Percentiles rank a stretch among this genome's conserved stretches.
These are phyloP conservation scores for Kluyveromyces wickerhamii DNA, from an alignment of 805 yeast genomes.

Conservation along the genomic window DNA sequence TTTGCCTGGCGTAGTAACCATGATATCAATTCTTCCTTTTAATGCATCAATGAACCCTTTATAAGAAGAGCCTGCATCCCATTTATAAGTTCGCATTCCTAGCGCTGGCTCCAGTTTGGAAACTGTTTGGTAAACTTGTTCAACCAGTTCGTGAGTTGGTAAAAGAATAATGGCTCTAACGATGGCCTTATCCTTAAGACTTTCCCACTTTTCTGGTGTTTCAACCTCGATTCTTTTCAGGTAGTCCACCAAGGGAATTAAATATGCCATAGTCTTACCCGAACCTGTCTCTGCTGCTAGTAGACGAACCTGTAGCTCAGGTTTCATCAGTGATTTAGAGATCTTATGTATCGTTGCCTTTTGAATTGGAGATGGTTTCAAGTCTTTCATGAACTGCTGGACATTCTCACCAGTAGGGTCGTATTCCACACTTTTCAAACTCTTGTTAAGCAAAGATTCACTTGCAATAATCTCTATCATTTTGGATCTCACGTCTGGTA, in stretches of 20 bases:
- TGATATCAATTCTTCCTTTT: slow-evolving; percentile 57
- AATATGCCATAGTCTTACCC: slow-evolving; percentile 90
- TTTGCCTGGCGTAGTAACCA: slow-evolving; percentile 83
- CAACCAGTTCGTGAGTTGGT: slow-evolving; percentile 85
- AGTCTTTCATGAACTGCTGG: slow-evolving; percentile 9
- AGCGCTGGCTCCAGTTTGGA: slow-evolving; percentile 29
- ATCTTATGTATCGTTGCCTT: slow-evolving; percentile 50
- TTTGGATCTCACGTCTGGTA: slow-evolving; percentile 58
- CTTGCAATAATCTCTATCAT: slow-evolving; percentile 45
- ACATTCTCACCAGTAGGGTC: slow-evolving; percentile 7
- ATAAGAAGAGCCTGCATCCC: slow-evolving; percentile 57
- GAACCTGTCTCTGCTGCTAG: slow-evolving; percentile 96
- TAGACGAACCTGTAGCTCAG: slow-evolving; percentile 52
- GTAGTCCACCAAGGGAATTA: slow-evolving; percentile 66
- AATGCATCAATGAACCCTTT: slow-evolving; percentile 41
- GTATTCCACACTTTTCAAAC: background rate
- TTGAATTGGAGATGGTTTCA: slow-evolving; percentile 74
- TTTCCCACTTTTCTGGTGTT: slow-evolving; percentile 31
- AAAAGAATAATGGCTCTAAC: slow-evolving; percentile 70
- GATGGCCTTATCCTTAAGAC: slow-evolving; percentile 31
- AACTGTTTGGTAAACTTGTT: slow-evolving; percentile 55
- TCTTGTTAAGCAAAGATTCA: slow-evolving; percentile 33
- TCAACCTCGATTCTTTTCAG: slow-evolving; percentile 50
- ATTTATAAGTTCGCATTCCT: slow-evolving; percentile 42
- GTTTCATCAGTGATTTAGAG: slow-evolving; percentile 28